Percentiles rank a stretch among this genome's conserved stretches.
These are phyloP conservation scores for Candolleomyces eurysporus DNA, from an alignment of 768 basidiomycete species.

Conservation along the genomic window DNA sequence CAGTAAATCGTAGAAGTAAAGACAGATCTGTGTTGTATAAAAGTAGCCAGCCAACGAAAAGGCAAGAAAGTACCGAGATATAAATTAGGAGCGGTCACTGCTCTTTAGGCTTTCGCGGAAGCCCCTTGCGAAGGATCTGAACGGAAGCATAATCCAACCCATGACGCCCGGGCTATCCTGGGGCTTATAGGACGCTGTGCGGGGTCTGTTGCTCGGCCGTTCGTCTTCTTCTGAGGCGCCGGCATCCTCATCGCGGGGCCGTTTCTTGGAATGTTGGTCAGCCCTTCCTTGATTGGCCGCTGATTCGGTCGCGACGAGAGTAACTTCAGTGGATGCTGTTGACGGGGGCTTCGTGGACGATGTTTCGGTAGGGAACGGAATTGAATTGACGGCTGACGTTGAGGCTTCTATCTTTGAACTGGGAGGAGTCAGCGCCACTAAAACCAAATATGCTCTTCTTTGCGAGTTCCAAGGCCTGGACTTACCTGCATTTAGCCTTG, in stretches of 20 bases:
- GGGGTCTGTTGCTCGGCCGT: slow-evolving; percentile 49
- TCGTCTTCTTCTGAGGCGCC: slow-evolving; percentile 25
- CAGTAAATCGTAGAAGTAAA: too few species aligned
- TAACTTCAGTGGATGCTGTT: slow-evolving; percentile 22
- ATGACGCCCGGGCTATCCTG: slow-evolving; percentile 48
- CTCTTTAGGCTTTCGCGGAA: slow-evolving; percentile 58
- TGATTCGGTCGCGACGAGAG: slow-evolving; percentile 38
- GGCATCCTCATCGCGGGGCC: slow-evolving; percentile 39
- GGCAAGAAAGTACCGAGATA: background rate
- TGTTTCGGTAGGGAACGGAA: slow-evolving; percentile 6
- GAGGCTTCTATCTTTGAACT: background rate
- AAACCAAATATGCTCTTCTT: background rate
- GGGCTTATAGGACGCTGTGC: slow-evolving; percentile 44
- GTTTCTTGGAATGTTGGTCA: slow-evolving; percentile 24
- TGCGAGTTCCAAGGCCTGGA: slow-evolving; percentile 4
- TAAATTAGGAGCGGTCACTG: background rate
- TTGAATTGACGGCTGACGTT: background rate
- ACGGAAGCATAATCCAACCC: slow-evolving; percentile 61
- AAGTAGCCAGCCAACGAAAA: background rate
- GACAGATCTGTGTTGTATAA: background rate
- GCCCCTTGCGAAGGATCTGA: slow-evolving; percentile 64
- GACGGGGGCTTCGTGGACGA: background rate
- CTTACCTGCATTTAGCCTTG: slow-evolving; percentile 47
- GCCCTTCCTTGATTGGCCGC: slow-evolving; percentile 20
- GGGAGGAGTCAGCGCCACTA: background rate